Evolutionary conservation across 345 rosid species (phyloP), one percentile per base, ranked within the genome.

Genomic region (Bruguiera parviflora): DNA sequence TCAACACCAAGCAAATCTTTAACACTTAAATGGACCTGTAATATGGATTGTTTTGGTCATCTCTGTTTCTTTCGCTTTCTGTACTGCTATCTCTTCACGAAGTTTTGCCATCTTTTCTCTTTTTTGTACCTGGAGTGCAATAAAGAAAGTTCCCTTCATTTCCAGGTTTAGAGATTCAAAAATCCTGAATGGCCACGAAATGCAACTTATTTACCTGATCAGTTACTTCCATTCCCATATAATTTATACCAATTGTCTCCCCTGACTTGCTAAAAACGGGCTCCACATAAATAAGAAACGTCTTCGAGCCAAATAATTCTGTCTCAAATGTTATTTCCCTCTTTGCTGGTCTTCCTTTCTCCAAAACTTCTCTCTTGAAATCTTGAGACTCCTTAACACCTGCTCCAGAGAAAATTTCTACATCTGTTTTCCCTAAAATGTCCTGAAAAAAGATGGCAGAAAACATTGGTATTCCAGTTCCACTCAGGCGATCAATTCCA

Each of bases 371-470:
- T 71, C 85, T 79, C 78, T 94, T 94, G 79, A 94, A 94, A 59
- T 94, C 98, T 76, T 94, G 89, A 73, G 96, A 89, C 61, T 94
- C 98, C 85, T 84, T 91, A 6, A 91, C 98, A 35, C 98, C 98
- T 71, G 88, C 73, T 64, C 98, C 98, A 5, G 87, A 62, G 73
- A 94, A 94, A 56, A 94, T 94, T 80, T 94, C 98, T 37, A 88
- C 72, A 28, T 94, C 98, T 57, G 96, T 91, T 72, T 94, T 94
- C 5, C 97, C 97, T 73, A 94, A 56, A 66, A 94, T 89, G 69
- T 94, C 97, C 96, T 93, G 88, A 73, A 76, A 68, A 31, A 22
- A 22, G 31, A 24, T 37, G 18, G 18, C 16, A 28, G 32, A 57
- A 24, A 20, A 19, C 6, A 8, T 32, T 18, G 55, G 51, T 9